Evolutionary conservation across 2,329 filamentous ascomycete species (phyloP), one percentile per base, ranked within the genome.

Genomic region (Aureobasidium subglaciale): DNA sequence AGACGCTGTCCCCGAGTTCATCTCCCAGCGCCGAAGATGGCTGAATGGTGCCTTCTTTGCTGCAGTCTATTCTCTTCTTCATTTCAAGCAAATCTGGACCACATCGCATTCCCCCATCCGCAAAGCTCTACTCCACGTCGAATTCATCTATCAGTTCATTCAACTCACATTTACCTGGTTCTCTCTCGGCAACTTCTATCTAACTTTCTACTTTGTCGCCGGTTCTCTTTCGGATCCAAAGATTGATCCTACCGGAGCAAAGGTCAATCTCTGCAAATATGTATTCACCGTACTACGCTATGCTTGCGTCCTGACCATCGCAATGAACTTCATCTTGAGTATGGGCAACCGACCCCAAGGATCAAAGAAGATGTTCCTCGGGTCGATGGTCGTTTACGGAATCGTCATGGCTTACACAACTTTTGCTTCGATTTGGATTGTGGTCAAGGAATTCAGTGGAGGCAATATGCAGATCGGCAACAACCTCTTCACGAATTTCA

Each of bases 1-100:
- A 88, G 93, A 99, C 70, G 73, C 88, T 8, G 88, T 99, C 2
- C 91, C 95, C 1, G 93, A 99, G 65, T 99, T 99, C 67, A 91
- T 99, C 66, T 97, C 91, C 0, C 93, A 99, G 68, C 87, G 93
- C 67, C 84, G 93, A 68, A 84, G 93, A 71, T 99, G 93, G 93
- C 84, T 99, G 59, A 99, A 99, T 69, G 93, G 93, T 67, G 93
- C 93, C 62, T 99, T 99, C 77, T 99, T 99, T 69, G 95, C 93
- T 0, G 93, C 93, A 40, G 91, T 97, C 52, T 99, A 97, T 77
- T 97, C 92, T 1, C 83, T 97, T 3, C 87, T 96, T 38, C 93
- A 99, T 73, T 96, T 92, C 71, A 85, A 82, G 63, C 95, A 99
- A 72, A 85, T 99, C 66, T 95, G 92, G 88, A 73, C 75, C 22